Percentiles rank a stretch among this genome's conserved stretches.
These are phyloP conservation scores for Corynascus novoguineensis DNA, from an alignment of 495 filamentous ascomycete genomes.

Conservation along the genomic window DNA sequence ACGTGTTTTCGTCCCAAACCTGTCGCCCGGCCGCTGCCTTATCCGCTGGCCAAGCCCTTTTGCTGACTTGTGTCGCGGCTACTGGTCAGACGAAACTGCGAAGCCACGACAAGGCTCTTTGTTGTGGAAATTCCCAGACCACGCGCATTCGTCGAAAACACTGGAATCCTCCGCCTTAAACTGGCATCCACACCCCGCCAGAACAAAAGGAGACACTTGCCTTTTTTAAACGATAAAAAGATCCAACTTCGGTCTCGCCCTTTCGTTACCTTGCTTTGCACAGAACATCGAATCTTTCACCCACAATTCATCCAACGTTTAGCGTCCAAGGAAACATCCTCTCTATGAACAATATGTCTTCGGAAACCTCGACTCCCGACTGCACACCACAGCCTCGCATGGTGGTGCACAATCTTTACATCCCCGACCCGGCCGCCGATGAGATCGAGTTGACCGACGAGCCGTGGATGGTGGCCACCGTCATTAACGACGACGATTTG, in stretches of 20 bases:
- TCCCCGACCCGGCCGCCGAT: slow-evolving; percentile 32
- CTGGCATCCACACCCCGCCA: background rate
- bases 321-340: too few relatives aligned
- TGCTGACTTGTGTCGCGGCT: slow-evolving; percentile 8
- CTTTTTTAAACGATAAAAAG: background rate
- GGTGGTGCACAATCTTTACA: slow-evolving; percentile 28
- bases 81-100: slow-evolving; percentile 9
- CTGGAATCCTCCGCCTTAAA: slow-evolving; percentile 1
- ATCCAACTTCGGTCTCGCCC: background rate
- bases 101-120: slow-evolving; percentile 10
- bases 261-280: background rate
- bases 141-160: background rate
- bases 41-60: background rate
- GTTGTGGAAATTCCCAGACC: slow-evolving; percentile 1
- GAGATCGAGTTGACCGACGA: slow-evolving; percentile 34
- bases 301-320: too few relatives aligned
- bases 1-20: background rate
- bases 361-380: slow-evolving; percentile 23
- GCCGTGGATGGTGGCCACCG: slow-evolving; percentile 47
- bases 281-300: background rate
- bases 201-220: background rate
- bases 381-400: slow-evolving; percentile 31
- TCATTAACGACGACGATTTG: slow-evolving; percentile 53
- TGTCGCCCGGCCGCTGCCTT: background rate
- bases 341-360: slow-evolving; percentile 22